Evolutionary conservation across 2,329 filamentous ascomycete genomes (phyloP).

Genomic region (Colletotrichum musae): DNA sequence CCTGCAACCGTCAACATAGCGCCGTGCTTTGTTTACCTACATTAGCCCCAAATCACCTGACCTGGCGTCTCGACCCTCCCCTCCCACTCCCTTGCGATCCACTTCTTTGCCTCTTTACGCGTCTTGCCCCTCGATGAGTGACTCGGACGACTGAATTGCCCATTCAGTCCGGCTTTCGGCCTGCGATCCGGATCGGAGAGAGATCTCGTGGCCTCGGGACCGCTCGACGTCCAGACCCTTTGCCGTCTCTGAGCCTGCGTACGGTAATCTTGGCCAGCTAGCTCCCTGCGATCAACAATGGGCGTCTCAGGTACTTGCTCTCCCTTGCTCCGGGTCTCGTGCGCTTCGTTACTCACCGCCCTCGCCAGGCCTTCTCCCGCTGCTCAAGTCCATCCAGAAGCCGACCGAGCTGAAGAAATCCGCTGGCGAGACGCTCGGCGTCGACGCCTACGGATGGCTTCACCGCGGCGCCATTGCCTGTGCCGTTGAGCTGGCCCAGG

Average conservation of each 20-base stretch:
- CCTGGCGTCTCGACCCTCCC: constrained; percentile 25
- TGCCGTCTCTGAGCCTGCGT: too few relatives aligned
- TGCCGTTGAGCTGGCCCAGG: constrained; percentile 90
- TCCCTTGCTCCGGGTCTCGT: constrained; percentile 27
- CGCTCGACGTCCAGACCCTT: background rate
- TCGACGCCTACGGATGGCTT: constrained; percentile 98
- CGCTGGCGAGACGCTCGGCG: constrained; percentile 88
- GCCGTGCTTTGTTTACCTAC: constrained; percentile 40
- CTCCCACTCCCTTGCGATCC: constrained; percentile 18
- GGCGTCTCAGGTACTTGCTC: constrained; percentile 42
- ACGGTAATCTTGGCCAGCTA: too few relatives aligned
- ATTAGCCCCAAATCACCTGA: constrained; percentile 39
- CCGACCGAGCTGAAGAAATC: constrained; percentile 90
- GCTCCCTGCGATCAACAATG: constrained; percentile 38
- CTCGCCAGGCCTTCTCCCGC: constrained; percentile 82
- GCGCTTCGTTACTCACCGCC: constrained; percentile 27
- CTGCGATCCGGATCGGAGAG: constrained; percentile 30
- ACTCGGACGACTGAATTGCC: constrained; percentile 18
- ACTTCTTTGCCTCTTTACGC: constrained; percentile 26
- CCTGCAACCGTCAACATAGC: constrained; percentile 1
- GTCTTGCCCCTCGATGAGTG: constrained; percentile 32
- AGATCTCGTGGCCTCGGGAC: background rate
- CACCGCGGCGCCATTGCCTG: constrained; percentile 93
- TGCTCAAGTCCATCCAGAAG: constrained; percentile 97
- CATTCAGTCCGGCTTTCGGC: constrained; percentile 23